Percentiles rank a stretch among this genome's conserved stretches.
Evolutionary conservation across 768 basidiomycete species (phyloP).

Genomic region (Panaeolus papilionaceus): DNA sequence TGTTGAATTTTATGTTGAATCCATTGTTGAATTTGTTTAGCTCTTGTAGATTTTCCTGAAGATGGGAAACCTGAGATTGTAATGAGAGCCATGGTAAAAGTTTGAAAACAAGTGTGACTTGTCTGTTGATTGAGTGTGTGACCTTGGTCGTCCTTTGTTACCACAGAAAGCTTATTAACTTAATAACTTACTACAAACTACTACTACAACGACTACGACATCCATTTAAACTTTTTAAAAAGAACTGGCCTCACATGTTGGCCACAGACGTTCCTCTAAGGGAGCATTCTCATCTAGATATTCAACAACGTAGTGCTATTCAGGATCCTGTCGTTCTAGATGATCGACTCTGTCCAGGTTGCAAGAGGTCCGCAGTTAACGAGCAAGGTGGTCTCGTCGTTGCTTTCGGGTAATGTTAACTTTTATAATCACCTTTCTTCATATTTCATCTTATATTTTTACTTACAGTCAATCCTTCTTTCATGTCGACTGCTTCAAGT

Average conservation of each 20-base stretch:
- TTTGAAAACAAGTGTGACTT: slow-evolving; percentile 22
- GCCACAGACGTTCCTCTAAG: slow-evolving; percentile 38
- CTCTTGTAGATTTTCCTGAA: slow-evolving; percentile 85
- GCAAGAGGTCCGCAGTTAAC: slow-evolving; percentile 79
- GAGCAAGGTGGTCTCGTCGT: slow-evolving; percentile 90
- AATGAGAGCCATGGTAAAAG: slow-evolving; percentile 80
- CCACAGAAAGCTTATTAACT: not conserved
- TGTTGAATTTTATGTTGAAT: slow-evolving; percentile 60
- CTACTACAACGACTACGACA: not conserved
- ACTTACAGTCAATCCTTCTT: slow-evolving; percentile 84
- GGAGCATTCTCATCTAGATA: slow-evolving; percentile 44
- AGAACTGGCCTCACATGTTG: slow-evolving; percentile 28
- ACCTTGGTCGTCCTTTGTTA: slow-evolving; percentile 8
- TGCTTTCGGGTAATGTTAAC: slow-evolving; percentile 82
- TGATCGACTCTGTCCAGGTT: slow-evolving; percentile 81
- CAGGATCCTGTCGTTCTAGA: slow-evolving; percentile 42
- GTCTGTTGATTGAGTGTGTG: slow-evolving; percentile 24
- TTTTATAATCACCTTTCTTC: slow-evolving; percentile 26
- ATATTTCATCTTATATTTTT: slow-evolving; percentile 15
- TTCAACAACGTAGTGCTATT: slow-evolving; percentile 28
- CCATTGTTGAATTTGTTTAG: slow-evolving; percentile 62
- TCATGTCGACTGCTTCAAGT: slow-evolving; percentile 95
- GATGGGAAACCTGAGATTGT: slow-evolving; percentile 89
- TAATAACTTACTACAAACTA: slow-evolving; percentile 19
- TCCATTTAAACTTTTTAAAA: slow-evolving; percentile 25